Evolutionary conservation across 2,329 filamentous ascomycete species (phyloP).

Genomic region (Davidsoniella australis): DNA sequence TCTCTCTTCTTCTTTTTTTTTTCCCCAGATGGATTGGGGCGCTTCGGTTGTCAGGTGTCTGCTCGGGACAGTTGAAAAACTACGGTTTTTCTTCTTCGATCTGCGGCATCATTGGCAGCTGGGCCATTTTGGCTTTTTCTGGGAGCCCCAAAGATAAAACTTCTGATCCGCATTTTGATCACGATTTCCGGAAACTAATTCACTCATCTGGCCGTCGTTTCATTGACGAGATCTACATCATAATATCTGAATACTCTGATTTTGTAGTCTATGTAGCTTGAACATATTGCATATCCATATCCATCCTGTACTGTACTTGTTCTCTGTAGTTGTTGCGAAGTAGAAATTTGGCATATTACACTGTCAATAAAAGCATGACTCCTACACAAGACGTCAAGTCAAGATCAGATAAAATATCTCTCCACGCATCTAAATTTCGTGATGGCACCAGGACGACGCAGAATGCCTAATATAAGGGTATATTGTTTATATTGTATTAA

Average conservation of each 20-base stretch:
- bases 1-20: constrained; percentile 17
- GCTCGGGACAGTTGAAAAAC: constrained; percentile 11
- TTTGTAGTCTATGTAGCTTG: no score
- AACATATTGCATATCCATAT: no score
- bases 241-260: background rate
- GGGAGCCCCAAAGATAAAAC: constrained; percentile 10
- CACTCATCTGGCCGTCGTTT: constrained; percentile 35
- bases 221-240: constrained; percentile 40
- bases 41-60: constrained; percentile 17
- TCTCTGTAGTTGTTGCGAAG: no score
- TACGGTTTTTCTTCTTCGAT: constrained; percentile 20
- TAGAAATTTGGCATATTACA: no score
- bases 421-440: no score
- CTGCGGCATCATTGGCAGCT: constrained; percentile 14
- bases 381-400: no score
- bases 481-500: no score
- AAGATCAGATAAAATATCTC: no score
- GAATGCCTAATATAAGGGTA: no score
- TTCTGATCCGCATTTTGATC: constrained; percentile 29
- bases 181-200: constrained; percentile 27
- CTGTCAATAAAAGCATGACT: no score
- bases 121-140: constrained; percentile 18
- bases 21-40: constrained; percentile 17
- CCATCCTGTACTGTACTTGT: no score
- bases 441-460: no score